Conservation (phyloP, 805 yeast genomes). For the Wickerhamomyces bovis region DNA sequence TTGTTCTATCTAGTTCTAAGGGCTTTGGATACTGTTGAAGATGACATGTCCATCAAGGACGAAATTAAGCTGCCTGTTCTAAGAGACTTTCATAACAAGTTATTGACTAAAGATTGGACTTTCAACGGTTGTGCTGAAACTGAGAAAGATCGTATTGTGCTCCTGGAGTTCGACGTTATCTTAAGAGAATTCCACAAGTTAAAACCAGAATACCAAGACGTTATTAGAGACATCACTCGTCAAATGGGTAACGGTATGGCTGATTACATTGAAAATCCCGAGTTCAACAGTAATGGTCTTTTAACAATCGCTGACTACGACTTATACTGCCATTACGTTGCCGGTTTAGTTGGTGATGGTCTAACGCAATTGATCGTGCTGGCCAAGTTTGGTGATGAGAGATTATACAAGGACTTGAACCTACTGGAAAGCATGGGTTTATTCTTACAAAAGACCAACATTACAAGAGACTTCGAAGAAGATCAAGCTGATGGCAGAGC, state of each 20-base stretch:
- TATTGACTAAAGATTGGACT: slow-evolving; percentile 69
- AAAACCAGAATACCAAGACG: slow-evolving; percentile 69
- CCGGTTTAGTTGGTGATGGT: slow-evolving; percentile 97
- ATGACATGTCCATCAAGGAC: slow-evolving; percentile 83
- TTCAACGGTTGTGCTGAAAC: slow-evolving; percentile 67
- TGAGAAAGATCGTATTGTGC: slow-evolving; percentile 76
- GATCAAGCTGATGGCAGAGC: slow-evolving; percentile 88
- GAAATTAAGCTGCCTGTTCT: slow-evolving; percentile 68
- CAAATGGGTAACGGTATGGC: slow-evolving; percentile 99
- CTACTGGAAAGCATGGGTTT: slow-evolving; percentile 87
- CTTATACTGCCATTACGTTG: slow-evolving; percentile 92
- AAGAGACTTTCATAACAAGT: slow-evolving; percentile 57
- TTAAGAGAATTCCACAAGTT: slow-evolving; percentile 67
- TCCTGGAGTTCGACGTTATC: slow-evolving; percentile 71
- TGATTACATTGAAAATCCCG: slow-evolving; percentile 72
- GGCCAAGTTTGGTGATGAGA: slow-evolving; percentile 61
- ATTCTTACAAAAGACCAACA: slow-evolving; percentile 92
- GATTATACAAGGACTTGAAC: slow-evolving; percentile 46
- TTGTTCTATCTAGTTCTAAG: slow-evolving; percentile 80
- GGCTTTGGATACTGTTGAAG: slow-evolving; percentile 94
- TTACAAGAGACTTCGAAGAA: slow-evolving; percentile 90
- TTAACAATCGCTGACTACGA: slow-evolving; percentile 76
- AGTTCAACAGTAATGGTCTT: slow-evolving; percentile 76
- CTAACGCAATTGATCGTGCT: slow-evolving; percentile 74
- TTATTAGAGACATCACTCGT: slow-evolving; percentile 68